Evolutionary conservation across 306 rosid genomes (phyloP), one percentile per base, ranked within the genome.

Genomic region (Senna tora): DNA sequence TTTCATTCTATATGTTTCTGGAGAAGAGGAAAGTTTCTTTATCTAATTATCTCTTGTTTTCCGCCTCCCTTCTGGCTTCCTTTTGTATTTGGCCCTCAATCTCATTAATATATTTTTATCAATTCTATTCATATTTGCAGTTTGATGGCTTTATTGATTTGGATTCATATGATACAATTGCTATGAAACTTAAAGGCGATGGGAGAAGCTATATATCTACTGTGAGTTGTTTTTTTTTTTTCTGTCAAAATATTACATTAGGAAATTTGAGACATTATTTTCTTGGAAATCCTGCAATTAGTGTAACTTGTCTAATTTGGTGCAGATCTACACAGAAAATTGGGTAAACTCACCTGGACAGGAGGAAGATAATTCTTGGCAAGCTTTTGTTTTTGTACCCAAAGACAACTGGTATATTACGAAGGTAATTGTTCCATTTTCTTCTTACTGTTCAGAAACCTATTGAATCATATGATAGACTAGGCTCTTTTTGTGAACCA

Each of bases 151-250:
- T 82, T 80, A 81, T 90, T 73, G 97, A 93, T 84, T 81, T 93
- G 87, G 98, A 93, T 67, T 68, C 90, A 6, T 93, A 88, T 63
- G 97, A 93, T 80, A 90, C 98, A 52, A 72, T 93, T 73, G 94
- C 97, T 15, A 69, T 93, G 76, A 93, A 90, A 79, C 77, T 93
- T 76, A 88, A 60, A 85, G 98, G 98, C 71, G 98, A 93, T 72
- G 97, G 97, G 21, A 78, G 98, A 81, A 79, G 88, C 84, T 90
- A 93, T 74, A 93, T 93, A 85, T 93, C 98, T 33, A 93, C 98
- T 20, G 98, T 93, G 76, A 86, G 90, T 82, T 38, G 8, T 20
- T 73, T 52, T 72, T 56, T 66, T 20, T 60, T 68, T 46, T 53
- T 65, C 54, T 15, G 28, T 58, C 71, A 28, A 72, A 41, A 62